Percentiles rank a stretch among this genome's conserved stretches.
Conservation (phyloP, 2,329 filamentous ascomycete species). For the Hortaea sp. region DNA sequence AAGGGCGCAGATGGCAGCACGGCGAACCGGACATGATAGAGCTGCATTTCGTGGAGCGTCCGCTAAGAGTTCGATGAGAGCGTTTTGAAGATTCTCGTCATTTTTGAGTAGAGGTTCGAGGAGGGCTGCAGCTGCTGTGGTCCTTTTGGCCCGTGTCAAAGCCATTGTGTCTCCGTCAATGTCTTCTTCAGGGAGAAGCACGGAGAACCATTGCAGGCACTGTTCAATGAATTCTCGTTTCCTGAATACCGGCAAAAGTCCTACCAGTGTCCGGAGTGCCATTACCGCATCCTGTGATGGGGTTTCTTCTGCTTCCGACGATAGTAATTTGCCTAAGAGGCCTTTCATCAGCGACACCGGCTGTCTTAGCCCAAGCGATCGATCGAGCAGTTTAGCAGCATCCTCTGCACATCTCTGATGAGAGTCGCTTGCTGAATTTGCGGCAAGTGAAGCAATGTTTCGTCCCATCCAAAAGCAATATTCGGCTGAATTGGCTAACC, state of each 20-base stretch:
- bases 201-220: constrained; percentile 20
- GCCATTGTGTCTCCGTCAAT: background rate
- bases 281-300: background rate
- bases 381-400: constrained; percentile 35
- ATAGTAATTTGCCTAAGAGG: background rate
- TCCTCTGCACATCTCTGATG: background rate
- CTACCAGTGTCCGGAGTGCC: background rate
- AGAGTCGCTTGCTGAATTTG: background rate
- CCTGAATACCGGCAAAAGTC: constrained; percentile 9
- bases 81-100: constrained; percentile 3
- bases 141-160: background rate
- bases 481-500: constrained; percentile 54
- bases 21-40: constrained; percentile 13
- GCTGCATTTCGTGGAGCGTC: constrained; percentile 14
- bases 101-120: background rate
- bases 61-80: constrained; percentile 11
- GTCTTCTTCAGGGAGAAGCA: background rate
- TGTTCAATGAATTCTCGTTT: constrained; percentile 35
- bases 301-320: background rate
- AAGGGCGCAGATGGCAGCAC: constrained; percentile 19
- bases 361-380: constrained; percentile 62
- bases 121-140: background rate
- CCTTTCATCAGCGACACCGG: constrained; percentile 21
- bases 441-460: constrained; percentile 42
- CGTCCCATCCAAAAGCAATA: constrained; percentile 64